Conservation (phyloP, 2,329 filamentous ascomycete genomes). For the Fusarium coffeatum region DNA sequence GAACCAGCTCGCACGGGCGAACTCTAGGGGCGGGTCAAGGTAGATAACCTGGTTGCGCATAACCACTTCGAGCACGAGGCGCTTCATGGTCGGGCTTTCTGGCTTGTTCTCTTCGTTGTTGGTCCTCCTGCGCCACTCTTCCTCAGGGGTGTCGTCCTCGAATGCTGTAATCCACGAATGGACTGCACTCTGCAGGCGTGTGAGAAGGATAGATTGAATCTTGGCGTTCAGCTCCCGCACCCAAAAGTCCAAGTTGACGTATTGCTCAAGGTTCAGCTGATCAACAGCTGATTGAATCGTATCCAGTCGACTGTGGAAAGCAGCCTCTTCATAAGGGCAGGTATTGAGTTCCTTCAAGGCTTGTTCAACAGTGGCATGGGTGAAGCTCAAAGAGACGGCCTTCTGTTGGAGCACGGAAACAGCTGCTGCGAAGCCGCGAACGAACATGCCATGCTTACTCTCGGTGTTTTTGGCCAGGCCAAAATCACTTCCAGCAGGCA, state of each 20-base stretch:
- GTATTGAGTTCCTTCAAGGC: constrained; percentile 84
- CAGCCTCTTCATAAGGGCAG: constrained; percentile 83
- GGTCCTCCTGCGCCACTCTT: constrained; percentile 64
- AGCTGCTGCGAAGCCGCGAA: constrained; percentile 89
- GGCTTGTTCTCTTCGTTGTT: constrained; percentile 60
- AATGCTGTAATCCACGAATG: constrained; percentile 90
- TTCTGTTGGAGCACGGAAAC: constrained; percentile 91
- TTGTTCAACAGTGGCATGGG: constrained; percentile 84
- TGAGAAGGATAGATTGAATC: constrained; percentile 82
- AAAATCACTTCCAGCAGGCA: constrained; percentile 55
- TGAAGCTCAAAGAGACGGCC: constrained; percentile 79
- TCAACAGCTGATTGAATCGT: constrained; percentile 92
- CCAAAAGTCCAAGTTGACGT: constrained; percentile 92
- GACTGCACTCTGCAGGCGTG: constrained; percentile 87
- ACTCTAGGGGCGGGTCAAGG: constrained; percentile 91
- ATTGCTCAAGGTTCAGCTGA: constrained; percentile 95
- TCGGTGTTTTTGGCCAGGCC: constrained; percentile 70
- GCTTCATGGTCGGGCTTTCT: constrained; percentile 74
- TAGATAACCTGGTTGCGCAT: constrained; percentile 99
- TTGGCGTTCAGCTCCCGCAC: constrained; percentile 87
- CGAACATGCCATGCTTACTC: constrained; percentile 96
- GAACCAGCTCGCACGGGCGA: constrained; percentile 92
- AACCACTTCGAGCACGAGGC: constrained; percentile 88
- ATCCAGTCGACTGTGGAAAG: constrained; percentile 84
- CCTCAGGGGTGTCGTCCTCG: constrained; percentile 68